These are phyloP conservation scores for Sideroxylon spinosum DNA, from an alignment of 179 eudicot species.

Conservation along the genomic window DNA sequence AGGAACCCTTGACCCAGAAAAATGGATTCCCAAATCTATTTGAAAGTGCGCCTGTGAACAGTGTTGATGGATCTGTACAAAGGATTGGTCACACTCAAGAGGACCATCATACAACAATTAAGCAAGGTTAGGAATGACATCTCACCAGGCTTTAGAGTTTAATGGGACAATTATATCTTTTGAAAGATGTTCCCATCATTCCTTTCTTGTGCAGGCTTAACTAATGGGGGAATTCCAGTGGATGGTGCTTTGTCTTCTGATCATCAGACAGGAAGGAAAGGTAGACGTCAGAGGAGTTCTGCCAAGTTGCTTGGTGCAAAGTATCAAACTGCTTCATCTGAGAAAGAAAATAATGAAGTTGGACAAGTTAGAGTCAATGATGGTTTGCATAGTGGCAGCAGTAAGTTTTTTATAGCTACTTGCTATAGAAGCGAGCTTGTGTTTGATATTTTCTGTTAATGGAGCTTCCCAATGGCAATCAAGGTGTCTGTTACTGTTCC, in stretches of 20 bases:
- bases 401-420: conserved; percentile 24
- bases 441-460: neutral
- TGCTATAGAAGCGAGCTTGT: neutral
- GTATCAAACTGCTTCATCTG: conserved; percentile 36
- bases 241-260: conserved; percentile 30
- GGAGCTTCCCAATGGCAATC: neutral
- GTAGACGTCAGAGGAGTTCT: conserved; percentile 53
- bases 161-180: neutral
- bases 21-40: conserved; percentile 29
- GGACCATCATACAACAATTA: conserved; percentile 16
- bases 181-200: neutral
- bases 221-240: conserved; percentile 33
- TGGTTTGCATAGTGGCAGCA: conserved; percentile 31
- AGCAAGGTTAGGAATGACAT: conserved; percentile 27
- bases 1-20: conserved; percentile 36
- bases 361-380: conserved; percentile 33
- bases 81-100: conserved; percentile 25
- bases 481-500: neutral
- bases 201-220: conserved; percentile 35
- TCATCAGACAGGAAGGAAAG: conserved; percentile 46
- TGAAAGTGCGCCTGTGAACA: conserved; percentile 22
- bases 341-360: conserved; percentile 39
- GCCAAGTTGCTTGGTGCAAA: conserved; percentile 43
- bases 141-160: neutral
- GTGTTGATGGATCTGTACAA: conserved; percentile 26